Conservation (phyloP, 441 rosid genomes). For the Sinapis alba region DNA sequence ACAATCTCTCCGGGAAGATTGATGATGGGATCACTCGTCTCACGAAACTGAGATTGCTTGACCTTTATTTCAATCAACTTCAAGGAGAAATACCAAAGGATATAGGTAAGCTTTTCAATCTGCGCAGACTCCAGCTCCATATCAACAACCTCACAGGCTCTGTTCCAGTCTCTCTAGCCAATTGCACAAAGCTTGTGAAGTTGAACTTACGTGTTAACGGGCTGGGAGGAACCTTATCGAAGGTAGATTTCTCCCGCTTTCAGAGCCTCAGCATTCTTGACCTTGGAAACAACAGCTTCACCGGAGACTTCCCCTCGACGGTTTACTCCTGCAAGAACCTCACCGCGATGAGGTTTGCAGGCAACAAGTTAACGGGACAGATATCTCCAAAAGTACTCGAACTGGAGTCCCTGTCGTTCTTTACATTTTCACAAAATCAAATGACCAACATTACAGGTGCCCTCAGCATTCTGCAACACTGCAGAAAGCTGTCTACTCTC, state of each 20-base stretch:
- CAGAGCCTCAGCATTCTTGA: conserved; percentile 62
- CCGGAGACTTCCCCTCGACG: conserved; percentile 64
- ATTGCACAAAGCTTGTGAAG: conserved; percentile 56
- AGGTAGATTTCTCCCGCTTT: conserved; percentile 59
- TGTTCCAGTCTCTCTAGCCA: conserved; percentile 65
- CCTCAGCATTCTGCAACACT: conserved; percentile 53
- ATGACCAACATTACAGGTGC: conserved; percentile 71
- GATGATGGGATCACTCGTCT: conserved; percentile 47
- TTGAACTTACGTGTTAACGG: conserved; percentile 68
- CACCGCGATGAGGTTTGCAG: conserved; percentile 75
- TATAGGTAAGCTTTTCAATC: conserved; percentile 59
- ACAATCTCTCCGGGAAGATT: conserved; percentile 61
- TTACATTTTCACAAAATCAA: conserved; percentile 67
- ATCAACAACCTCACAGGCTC: conserved; percentile 65
- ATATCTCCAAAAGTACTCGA: conserved; percentile 54
- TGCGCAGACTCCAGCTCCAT: conserved; percentile 67
- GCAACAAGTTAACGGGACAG: conserved; percentile 70
- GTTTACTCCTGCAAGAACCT: conserved; percentile 69
- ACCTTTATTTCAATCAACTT: conserved; percentile 63
- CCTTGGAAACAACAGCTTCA: conserved; percentile 79
- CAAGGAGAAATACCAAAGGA: conserved; percentile 59
- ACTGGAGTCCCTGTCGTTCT: conserved; percentile 63
- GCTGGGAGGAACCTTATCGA: conserved; percentile 57
- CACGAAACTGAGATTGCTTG: conserved; percentile 54
- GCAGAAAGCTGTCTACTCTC: conserved; percentile 65